phyloP scores from a whole-genome alignment of 176 grass and related monocot species.

The Bromus sterilis region DNA sequence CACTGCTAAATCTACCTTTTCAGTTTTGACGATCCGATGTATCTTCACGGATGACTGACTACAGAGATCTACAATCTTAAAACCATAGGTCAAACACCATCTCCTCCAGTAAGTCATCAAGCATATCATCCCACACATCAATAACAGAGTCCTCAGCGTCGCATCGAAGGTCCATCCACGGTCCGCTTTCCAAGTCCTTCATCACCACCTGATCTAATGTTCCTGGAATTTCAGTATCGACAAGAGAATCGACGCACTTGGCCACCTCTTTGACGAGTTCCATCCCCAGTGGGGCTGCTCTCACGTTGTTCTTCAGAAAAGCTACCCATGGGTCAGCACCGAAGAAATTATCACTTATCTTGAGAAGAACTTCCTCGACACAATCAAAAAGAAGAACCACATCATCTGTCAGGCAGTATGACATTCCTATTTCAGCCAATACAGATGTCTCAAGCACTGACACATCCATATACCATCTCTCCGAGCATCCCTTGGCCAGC shows the following conservation, averaged over 20 bases:
- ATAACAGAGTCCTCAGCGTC: conserved; percentile 29
- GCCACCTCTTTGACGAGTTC: conserved; percentile 48
- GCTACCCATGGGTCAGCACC: conserved; percentile 27
- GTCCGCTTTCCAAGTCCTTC: conserved; percentile 52
- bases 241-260: conserved; percentile 44
- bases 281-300: conserved; percentile 29
- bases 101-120: conserved; percentile 79
- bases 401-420: conserved; percentile 60
- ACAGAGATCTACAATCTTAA: conserved; percentile 29
- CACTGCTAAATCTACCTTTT: conserved; percentile 1
- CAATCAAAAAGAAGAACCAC: conserved; percentile 67
- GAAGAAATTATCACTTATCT: conserved; percentile 42
- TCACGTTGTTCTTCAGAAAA: conserved; percentile 46
- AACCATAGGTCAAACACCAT: conserved; percentile 65
- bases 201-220: conserved; percentile 46
- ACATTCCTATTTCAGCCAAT: conserved; percentile 67
- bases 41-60: neutral
- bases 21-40: conserved; percentile 10
- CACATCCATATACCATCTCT: conserved; percentile 47
- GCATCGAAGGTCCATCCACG: conserved; percentile 53
- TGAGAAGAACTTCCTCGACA: conserved; percentile 48
- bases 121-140: conserved; percentile 52
- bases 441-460: conserved; percentile 58
- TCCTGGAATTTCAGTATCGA: conserved; percentile 26
- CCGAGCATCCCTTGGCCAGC: conserved; percentile 15